phyloP scores from a whole-genome alignment of 352 stramenopile genomes.

The Aphanomyces invadans region DNA sequence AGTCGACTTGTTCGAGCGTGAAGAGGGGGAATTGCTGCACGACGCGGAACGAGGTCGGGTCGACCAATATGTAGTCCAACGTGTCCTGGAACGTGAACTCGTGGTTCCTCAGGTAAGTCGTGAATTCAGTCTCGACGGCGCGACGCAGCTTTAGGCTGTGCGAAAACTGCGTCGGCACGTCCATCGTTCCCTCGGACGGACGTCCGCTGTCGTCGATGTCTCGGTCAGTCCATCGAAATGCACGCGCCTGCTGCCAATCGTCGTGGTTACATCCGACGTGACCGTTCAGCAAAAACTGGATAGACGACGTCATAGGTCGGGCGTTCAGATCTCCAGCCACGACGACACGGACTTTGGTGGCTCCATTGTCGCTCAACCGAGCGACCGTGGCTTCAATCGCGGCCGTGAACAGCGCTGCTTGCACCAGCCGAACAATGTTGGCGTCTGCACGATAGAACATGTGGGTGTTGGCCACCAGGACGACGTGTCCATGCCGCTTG shows the following conservation, averaged over 20 bases:
- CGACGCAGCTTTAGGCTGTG: constrained; percentile 45
- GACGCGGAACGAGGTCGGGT: constrained; percentile 33
- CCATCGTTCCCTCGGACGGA: no score
- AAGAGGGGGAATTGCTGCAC: constrained; percentile 55
- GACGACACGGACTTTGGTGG: constrained; percentile 34
- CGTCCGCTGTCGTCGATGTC: no score
- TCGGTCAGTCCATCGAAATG: constrained; percentile 58
- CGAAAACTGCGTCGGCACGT: constrained; percentile 29
- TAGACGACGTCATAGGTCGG: constrained; percentile 37
- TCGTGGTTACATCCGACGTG: constrained; percentile 38
- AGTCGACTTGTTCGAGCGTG: constrained; percentile 43
- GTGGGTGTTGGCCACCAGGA: constrained; percentile 61
- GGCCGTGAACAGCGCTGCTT: constrained; percentile 31
- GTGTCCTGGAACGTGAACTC: constrained; percentile 47
- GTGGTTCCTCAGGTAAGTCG: constrained; percentile 45
- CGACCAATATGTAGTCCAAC: constrained; percentile 65
- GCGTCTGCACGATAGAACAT: constrained; percentile 67
- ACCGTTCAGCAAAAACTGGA: constrained; percentile 46
- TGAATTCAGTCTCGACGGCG: constrained; percentile 59
- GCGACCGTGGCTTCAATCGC: not conserved
- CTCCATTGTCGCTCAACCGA: not conserved
- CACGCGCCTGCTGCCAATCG: constrained; percentile 44
- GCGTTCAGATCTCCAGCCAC: constrained; percentile 67
- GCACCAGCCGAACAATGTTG: constrained; percentile 56
- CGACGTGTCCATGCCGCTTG: constrained; percentile 27